A percentile compares a stretch with the other conserved stretches of the same genome.
Evolutionary conservation across 2,329 filamentous ascomycete species (phyloP).

Genomic region (Fusarium praegraminearum): DNA sequence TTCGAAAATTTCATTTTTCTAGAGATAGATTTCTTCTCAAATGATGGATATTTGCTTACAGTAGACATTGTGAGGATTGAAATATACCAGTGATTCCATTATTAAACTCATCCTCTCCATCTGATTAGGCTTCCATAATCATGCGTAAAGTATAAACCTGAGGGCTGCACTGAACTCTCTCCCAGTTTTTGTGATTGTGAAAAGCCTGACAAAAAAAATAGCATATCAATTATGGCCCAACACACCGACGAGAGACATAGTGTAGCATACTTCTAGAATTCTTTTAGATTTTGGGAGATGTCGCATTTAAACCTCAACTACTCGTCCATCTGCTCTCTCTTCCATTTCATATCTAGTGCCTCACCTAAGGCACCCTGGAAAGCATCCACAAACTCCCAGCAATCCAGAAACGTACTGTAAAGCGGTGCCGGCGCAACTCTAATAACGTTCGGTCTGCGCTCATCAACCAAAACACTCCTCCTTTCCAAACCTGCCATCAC

Average conservation of each 20-base stretch:
- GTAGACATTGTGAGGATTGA: neutral
- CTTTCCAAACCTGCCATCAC: constrained; percentile 72
- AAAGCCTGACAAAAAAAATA: neutral
- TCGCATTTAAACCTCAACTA: neutral
- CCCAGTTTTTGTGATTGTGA: too few relatives aligned
- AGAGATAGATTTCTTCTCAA: neutral
- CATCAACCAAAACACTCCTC: constrained; percentile 79
- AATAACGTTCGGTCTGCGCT: constrained; percentile 83
- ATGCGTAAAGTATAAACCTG: neutral
- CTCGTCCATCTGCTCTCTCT: constrained; percentile 33
- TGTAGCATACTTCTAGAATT: neutral
- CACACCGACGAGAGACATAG: neutral
- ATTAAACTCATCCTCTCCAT: fast-evolving
- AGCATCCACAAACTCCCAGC: constrained; percentile 49
- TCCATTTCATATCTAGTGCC: constrained; percentile 41
- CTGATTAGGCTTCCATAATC: neutral
- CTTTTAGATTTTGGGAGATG: neutral
- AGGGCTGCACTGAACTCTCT: neutral
- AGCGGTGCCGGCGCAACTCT: constrained; percentile 82
- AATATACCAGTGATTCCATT: neutral
- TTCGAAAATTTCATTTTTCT: neutral
- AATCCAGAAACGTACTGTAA: constrained; percentile 81
- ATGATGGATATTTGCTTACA: neutral
- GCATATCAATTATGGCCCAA: neutral
- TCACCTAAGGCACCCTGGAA: constrained; percentile 45